Evolutionary conservation across 345 rosid species (phyloP).

Genomic region (Firmiana major): DNA sequence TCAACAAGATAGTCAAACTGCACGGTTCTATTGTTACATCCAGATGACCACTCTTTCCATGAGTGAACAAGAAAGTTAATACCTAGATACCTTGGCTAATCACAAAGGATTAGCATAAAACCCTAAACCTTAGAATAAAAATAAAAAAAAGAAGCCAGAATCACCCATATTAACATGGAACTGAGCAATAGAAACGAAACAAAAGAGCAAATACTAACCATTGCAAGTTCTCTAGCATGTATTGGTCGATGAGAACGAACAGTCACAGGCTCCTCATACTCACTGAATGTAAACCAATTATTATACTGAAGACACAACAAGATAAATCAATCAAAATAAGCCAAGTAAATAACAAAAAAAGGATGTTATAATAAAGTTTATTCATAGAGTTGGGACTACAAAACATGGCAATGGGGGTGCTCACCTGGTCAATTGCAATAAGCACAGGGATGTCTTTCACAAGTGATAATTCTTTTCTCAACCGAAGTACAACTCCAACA

Average conservation of each 20-base stretch:
- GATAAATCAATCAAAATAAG: conserved; percentile 20
- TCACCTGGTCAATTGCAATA: conserved; percentile 92
- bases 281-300: conserved; percentile 95
- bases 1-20: neutral
- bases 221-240: conserved; percentile 89
- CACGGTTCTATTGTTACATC: neutral
- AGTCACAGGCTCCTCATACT: conserved; percentile 80
- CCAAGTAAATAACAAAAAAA: neutral
- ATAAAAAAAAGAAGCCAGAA: no score
- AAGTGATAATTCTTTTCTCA: conserved; percentile 85
- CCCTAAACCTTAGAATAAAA: no score
- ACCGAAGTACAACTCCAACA: conserved; percentile 71
- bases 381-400: neutral
- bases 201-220: conserved; percentile 41
- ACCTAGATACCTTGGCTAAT: no score
- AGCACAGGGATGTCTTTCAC: conserved; percentile 87
- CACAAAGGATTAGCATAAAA: no score
- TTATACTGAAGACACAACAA: conserved; percentile 57
- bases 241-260: conserved; percentile 64
- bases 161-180: neutral
- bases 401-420: conserved; percentile 16
- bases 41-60: neutral
- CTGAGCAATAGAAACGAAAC: neutral
- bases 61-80: no score
- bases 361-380: neutral